Conservation (phyloP, 768 basidiomycete genomes). For the Rhizopogon vesiculosus region DNA sequence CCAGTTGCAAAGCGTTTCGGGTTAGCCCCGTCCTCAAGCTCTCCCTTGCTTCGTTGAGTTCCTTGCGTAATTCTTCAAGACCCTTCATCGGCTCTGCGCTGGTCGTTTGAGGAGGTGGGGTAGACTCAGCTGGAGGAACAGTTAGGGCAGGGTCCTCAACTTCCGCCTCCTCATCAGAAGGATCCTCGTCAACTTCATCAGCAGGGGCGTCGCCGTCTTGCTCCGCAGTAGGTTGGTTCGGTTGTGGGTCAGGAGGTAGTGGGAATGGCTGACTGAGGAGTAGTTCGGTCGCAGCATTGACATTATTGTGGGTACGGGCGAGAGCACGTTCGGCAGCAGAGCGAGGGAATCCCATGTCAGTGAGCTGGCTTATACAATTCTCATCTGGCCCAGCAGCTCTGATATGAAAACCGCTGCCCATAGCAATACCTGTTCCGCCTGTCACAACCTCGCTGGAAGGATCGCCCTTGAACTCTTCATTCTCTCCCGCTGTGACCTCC, state of each 20-base stretch:
- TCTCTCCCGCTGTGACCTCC: constrained; percentile 77
- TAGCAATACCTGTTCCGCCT: constrained; percentile 24
- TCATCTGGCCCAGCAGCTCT: constrained; percentile 60
- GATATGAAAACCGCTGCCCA: constrained; percentile 28
- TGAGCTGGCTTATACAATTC: constrained; percentile 72
- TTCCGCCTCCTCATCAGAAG: constrained; percentile 24
- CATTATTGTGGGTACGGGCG: constrained; percentile 80
- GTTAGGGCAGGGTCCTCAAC: constrained; percentile 14
- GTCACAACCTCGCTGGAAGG: constrained; percentile 29
- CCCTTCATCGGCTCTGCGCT: constrained; percentile 32
- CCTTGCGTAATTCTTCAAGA: constrained; percentile 58
- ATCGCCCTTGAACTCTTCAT: constrained; percentile 62
- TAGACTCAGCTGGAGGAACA: constrained; percentile 12
- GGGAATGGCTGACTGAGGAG: constrained; percentile 81
- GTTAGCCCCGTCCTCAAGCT: constrained; percentile 62
- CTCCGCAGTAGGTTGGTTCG: constrained; percentile 12
- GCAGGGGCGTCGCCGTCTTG: constrained; percentile 24
- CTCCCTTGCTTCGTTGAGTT: constrained; percentile 63
- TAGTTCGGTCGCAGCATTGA: constrained; percentile 83
- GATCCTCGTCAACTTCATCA: constrained; percentile 18
- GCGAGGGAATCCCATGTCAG: constrained; percentile 97
- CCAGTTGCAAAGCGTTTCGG: constrained; percentile 65
- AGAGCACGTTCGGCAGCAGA: constrained; percentile 83
- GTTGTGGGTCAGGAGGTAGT: constrained; percentile 60
- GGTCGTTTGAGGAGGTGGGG: constrained; percentile 7